phyloP scores from a whole-genome alignment of 208 protist genomes.

The Acanthamoeba triangularis region DNA sequence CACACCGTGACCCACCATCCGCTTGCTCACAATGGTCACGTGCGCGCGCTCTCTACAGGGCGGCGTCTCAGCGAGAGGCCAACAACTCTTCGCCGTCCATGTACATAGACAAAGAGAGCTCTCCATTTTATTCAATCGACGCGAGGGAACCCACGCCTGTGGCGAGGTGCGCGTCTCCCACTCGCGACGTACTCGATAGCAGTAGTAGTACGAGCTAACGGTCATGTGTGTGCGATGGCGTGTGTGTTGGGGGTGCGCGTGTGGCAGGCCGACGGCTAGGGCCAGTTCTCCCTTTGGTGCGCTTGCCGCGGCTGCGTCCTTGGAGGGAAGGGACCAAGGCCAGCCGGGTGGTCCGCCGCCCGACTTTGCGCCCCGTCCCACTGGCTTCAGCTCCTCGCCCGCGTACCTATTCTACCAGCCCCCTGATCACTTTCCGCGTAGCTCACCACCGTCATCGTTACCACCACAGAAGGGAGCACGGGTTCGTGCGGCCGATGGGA shows the following conservation, averaged over 20 bases:
- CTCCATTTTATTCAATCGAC: background rate
- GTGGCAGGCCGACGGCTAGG: background rate
- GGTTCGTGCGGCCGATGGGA: background rate
- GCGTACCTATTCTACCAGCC: background rate
- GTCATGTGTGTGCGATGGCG: background rate
- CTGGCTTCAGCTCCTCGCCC: background rate
- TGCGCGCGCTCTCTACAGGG: background rate
- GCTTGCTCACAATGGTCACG: background rate
- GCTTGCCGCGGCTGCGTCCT: background rate
- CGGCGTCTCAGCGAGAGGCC: background rate
- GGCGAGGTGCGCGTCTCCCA: background rate
- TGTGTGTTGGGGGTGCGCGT: background rate
- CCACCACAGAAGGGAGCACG: slow-evolving; percentile 13
- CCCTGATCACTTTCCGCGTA: background rate
- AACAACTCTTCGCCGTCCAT: slow-evolving; percentile 10
- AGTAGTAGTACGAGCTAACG: too few relatives aligned
- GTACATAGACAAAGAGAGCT: slow-evolving; percentile 54
- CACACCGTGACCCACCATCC: too few relatives aligned
- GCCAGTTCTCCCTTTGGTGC: slow-evolving; percentile 20
- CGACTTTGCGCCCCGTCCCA: background rate
- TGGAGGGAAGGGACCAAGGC: background rate
- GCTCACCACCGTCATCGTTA: background rate
- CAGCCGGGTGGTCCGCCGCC: background rate
- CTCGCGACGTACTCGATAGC: too few relatives aligned
- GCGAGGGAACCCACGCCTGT: background rate